Percentiles rank a stretch among this genome's conserved stretches.
phyloP scores from a whole-genome alignment of 176 grass and related monocot genomes.

The Ensete glaucum region DNA sequence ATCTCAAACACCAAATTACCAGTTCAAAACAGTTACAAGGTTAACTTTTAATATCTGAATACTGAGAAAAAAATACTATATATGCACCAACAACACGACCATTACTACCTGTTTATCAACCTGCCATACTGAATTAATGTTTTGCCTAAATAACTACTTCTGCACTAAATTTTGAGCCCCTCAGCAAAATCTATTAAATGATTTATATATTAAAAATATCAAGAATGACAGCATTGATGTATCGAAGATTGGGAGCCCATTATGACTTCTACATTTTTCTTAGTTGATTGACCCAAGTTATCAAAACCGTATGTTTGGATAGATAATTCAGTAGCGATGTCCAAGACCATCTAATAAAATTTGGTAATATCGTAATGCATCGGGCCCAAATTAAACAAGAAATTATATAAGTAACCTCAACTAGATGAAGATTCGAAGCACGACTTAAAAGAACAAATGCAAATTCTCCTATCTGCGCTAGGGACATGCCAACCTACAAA shows the following conservation, averaged over 20 bases:
- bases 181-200: neutral
- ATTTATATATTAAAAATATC: neutral
- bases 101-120: neutral
- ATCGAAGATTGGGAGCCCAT: neutral
- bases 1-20: slow-evolving; percentile 2
- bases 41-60: too few relatives aligned
- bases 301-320: neutral
- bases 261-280: neutral
- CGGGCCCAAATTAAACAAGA: slow-evolving; percentile 3
- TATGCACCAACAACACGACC: too few relatives aligned
- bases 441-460: slow-evolving; percentile 98
- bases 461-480: slow-evolving; percentile 99
- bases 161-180: neutral
- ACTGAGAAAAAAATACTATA: too few relatives aligned
- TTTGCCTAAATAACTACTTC: neutral
- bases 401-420: slow-evolving; percentile 60
- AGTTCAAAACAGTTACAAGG: neutral
- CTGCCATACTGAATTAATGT: neutral
- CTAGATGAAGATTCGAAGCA: slow-evolving; percentile 96
- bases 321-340: neutral
- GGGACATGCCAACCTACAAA: slow-evolving; percentile 94
- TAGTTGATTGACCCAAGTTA: neutral
- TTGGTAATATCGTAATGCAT: neutral
- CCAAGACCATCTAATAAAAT: neutral
- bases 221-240: neutral